Base-by-base conservation (phyloP, 257 asterid genomes). In the Linderniella brevidens region DNA sequence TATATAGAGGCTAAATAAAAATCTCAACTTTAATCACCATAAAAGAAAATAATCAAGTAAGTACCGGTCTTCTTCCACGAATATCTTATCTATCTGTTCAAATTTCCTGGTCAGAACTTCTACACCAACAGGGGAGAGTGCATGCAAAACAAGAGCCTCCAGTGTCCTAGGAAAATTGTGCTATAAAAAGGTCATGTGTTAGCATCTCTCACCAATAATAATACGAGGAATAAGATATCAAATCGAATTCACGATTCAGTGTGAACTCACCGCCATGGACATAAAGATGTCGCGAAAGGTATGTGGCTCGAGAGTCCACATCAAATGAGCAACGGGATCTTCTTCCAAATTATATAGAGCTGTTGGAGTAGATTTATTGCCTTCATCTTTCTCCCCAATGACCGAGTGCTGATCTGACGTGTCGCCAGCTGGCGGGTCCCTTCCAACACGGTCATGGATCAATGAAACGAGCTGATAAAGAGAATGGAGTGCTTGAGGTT, bases 61-160 rank as follows among this genome's bases (percentile, higher is more conserved):
- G 55, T 64, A 68, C 74, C 69, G 50, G 53, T 81, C 77, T 15
- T 79, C 94, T 53, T 70, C 71, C 15, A 61, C 38, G 43, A 69
- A 62, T 48, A 66, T 68, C 60, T 68, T 78, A 74, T 88, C 98
- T 81, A 81, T 73, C 77, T 75, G 82, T 76, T 85, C 93, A 54
- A 86, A 76, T 62, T 81, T 90, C 72, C 92, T 65, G 67, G 94
- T 77, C 56, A 90, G 81, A 54, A 72, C 79, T 70, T 85, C 93
- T 19, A 75, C 74, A 52, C 87, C 94, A 50, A 84, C 70, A n/a
- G 93, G 93, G 56, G 95, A 74, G 49, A 85, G 94, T 36, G 70
- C 90, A 58, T 81, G 93, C 67, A 81, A 56, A 43, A 81, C 58
- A 54, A 77, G 59, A 64, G 99, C 93, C 80, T 85, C 99, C 68